A percentile compares a stretch with the other conserved stretches of the same genome.
Conservation (phyloP, 345 rosid species). For the Boechera divaricarpa region DNA sequence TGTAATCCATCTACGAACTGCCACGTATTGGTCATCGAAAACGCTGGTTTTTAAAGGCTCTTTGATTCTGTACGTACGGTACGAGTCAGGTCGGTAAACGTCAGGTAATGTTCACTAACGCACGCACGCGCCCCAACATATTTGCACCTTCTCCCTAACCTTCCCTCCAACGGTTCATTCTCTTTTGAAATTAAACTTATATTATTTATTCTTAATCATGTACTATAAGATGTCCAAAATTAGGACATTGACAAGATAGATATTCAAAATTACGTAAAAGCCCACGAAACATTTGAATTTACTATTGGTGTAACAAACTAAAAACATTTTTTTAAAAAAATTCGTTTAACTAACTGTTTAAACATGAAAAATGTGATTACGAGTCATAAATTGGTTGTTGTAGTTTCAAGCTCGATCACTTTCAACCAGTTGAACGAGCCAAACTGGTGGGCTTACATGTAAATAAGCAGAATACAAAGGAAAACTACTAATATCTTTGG, state of each 20-base stretch:
- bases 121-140: conserved; percentile 28
- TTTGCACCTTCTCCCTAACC: conserved; percentile 35
- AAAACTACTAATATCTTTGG: no score
- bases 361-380: no score
- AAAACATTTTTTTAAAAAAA: no score
- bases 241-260: not conserved
- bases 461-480: no score
- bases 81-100: conserved; percentile 27
- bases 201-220: not conserved
- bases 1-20: not conserved
- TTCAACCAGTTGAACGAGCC: no score
- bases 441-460: no score
- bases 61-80: conserved; percentile 42
- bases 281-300: not conserved
- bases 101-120: conserved; percentile 17
- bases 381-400: no score
- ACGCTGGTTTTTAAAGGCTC: not conserved
- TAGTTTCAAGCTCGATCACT: no score
- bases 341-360: no score
- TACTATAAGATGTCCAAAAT: not conserved
- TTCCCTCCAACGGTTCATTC: conserved; percentile 32
- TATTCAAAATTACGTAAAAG: no score
- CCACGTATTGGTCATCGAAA: conserved; percentile 30
- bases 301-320: no score
- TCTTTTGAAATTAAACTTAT: not conserved